Base-by-base conservation (phyloP, 1,139 yeast genomes). In the Suhomyces maxii region DNA sequence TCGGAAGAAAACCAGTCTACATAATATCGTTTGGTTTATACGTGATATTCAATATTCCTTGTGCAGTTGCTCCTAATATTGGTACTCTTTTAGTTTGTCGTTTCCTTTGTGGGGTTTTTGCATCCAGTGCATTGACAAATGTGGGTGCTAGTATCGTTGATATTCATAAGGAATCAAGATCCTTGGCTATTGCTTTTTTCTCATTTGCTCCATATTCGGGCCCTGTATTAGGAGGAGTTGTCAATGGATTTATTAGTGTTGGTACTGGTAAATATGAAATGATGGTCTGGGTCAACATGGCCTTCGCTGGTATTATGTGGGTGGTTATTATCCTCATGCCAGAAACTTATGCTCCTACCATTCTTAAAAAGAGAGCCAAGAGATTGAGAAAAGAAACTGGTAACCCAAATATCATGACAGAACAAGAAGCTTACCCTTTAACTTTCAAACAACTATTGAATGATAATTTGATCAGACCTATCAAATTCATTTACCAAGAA, bases 201-300 rank as follows among this genome's bases (percentile, higher is more conserved):
- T 89, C 95, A 31, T 89, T 89, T 59, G 91, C 95, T 47, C 97
- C 97, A 4, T 89, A 89, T 65, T 84, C 93, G 45, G 97, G 96
- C 41, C 97, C 97, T 0, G 95, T 88, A 34, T 68, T 89, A 44
- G 97, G 96, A 34, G 96, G 95, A n/a, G 69, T 90, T 45, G 89
- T 88, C 37, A 86, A 89, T 60, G 97, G 97, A 34, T 89, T 89
- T 69, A 84, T 89, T 59, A 77, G 84, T 50, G 83, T 86, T 39
- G 80, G 83, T 50, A 77, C 93, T 26, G 78, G 76, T 12, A 75
- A 90, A 57, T 77, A 82, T 58, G 90, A 85, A 41, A 65, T 88
- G 39, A 80, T 89, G 62, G 80, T 86, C 53, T 89, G 97, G 96
- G 91, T 89, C 49, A 89, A 89, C 60, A 82, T 89, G 88, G 96